Percentiles rank a stretch among this genome's conserved stretches.
phyloP scores from a whole-genome alignment of 2,329 filamentous ascomycete species.

The Aspergillus fructus region DNA sequence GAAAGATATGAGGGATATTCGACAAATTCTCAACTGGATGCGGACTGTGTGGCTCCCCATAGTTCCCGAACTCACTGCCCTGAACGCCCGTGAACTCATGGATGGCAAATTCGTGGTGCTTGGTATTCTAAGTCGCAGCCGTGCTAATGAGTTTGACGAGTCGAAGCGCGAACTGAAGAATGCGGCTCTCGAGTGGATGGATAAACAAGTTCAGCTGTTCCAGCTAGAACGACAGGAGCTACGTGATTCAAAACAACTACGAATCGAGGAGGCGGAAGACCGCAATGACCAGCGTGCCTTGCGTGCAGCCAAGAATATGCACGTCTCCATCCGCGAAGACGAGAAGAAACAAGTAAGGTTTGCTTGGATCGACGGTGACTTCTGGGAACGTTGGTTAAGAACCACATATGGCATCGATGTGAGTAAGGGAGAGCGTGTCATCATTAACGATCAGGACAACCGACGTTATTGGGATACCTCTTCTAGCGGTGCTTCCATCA shows the following conservation, averaged over 20 bases:
- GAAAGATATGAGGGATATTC: constrained; percentile 85
- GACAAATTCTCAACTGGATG: constrained; percentile 86
- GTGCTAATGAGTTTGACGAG: constrained; percentile 72
- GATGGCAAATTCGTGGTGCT: constrained; percentile 91
- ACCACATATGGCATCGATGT: constrained; percentile 94
- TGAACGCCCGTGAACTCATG: constrained; percentile 94
- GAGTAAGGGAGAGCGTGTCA: constrained; percentile 79
- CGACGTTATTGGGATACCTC: constrained; percentile 94
- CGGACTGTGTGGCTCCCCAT: constrained; percentile 93
- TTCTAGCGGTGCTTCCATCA: constrained; percentile 83
- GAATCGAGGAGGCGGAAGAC: constrained; percentile 95
- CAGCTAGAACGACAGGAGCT: constrained; percentile 91
- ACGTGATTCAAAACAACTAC: constrained; percentile 88
- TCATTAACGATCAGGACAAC: constrained; percentile 96
- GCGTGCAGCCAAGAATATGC: constrained; percentile 82
- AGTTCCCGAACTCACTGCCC: constrained; percentile 86
- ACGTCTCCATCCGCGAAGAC: constrained; percentile 84
- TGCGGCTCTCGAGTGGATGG: constrained; percentile 96
- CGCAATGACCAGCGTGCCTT: constrained; percentile 85
- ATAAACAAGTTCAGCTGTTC: constrained; percentile 88
- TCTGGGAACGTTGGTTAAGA: constrained; percentile 96
- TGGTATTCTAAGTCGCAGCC: constrained; percentile 77
- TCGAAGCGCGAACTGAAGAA: constrained; percentile 91
- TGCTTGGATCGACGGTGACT: constrained; percentile 94
- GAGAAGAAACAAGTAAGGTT: constrained; percentile 88